Evolutionary conservation across 352 stramenopile species (phyloP).

Genomic region (Pythium plurisporium): DNA sequence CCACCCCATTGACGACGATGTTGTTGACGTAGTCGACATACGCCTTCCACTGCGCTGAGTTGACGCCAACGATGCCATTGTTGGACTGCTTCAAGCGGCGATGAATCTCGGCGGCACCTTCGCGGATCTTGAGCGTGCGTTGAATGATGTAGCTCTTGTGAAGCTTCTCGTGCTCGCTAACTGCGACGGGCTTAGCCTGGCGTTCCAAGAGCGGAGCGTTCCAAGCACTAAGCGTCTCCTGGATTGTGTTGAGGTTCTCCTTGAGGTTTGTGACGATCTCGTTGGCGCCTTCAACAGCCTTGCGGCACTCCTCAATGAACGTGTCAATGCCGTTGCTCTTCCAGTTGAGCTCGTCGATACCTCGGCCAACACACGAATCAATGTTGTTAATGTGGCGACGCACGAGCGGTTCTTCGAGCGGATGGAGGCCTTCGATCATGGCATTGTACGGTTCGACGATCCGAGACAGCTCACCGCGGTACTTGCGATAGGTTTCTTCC

Average conservation of each 20-base stretch:
- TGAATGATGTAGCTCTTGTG: conserved; percentile 93
- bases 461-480: conserved; percentile 95
- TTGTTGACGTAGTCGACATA: conserved; percentile 99
- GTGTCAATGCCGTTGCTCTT: conserved; percentile 89
- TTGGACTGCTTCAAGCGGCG: conserved; percentile 95
- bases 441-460: conserved; percentile 98
- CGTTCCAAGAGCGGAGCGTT: conserved; percentile 92
- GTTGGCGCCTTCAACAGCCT: conserved; percentile 84
- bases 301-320: conserved; percentile 93
- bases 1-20: conserved; percentile 94
- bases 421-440: conserved; percentile 94
- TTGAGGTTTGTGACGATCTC: conserved; percentile 96
- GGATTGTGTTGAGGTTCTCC: conserved; percentile 93
- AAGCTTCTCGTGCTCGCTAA: conserved; percentile 94
- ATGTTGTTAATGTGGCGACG: conserved; percentile 96
- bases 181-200: conserved; percentile 94
- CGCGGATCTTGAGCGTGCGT: conserved; percentile 93
- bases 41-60: conserved; percentile 94
- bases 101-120: conserved; percentile 95
- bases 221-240: conserved; percentile 92
- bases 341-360: conserved; percentile 96
- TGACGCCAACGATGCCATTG: conserved; percentile 91
- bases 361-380: conserved; percentile 89
- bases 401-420: conserved; percentile 95
- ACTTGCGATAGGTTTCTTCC: conserved; percentile 94